Percentiles rank a stretch among this genome's conserved stretches.
phyloP scores from a whole-genome alignment of 139 green algal genomes.

The Yamagishiella unicocca region DNA sequence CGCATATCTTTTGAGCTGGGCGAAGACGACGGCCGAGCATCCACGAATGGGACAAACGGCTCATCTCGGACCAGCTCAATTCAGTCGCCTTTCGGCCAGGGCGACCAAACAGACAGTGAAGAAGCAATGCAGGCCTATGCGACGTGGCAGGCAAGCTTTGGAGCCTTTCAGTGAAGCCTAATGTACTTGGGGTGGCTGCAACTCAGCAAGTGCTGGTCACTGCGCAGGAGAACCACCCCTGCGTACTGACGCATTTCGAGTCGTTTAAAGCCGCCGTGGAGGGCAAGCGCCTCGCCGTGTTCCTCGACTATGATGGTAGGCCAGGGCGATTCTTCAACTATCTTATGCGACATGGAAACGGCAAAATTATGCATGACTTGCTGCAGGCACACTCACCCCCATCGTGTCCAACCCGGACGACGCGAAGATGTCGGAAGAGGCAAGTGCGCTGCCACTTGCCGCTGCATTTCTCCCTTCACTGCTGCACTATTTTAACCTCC shows the following conservation, averaged over 20 bases:
- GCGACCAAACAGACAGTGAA: background rate
- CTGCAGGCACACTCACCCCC: constrained; percentile 93
- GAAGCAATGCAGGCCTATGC: background rate
- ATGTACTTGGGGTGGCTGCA: background rate
- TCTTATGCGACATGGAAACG: too few relatives aligned
- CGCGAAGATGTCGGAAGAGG: constrained; percentile 88
- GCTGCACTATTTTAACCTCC: background rate
- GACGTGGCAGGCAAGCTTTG: constrained; percentile 7
- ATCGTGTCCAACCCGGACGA: constrained; percentile 97
- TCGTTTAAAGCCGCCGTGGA: constrained; percentile 58
- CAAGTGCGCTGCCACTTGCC: constrained; percentile 9
- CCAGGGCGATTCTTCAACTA: too few relatives aligned
- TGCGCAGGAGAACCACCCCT: constrained; percentile 78
- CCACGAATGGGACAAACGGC: background rate
- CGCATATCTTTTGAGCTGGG: constrained; percentile 16
- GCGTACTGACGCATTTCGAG: constrained; percentile 72
- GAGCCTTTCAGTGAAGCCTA: background rate
- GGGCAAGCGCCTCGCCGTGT: constrained; percentile 91
- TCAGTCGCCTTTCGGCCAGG: background rate
- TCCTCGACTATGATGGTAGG: constrained; percentile 96
- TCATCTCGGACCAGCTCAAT: background rate
- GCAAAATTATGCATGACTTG: too few relatives aligned
- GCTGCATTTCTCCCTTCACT: background rate
- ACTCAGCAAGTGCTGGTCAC: background rate
- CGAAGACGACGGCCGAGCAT: background rate